A percentile compares a stretch with the other conserved stretches of the same genome.
Evolutionary conservation across 1,139 yeast genomes (phyloP).

Genomic region (Zygosaccharomyces pseudobailii): DNA sequence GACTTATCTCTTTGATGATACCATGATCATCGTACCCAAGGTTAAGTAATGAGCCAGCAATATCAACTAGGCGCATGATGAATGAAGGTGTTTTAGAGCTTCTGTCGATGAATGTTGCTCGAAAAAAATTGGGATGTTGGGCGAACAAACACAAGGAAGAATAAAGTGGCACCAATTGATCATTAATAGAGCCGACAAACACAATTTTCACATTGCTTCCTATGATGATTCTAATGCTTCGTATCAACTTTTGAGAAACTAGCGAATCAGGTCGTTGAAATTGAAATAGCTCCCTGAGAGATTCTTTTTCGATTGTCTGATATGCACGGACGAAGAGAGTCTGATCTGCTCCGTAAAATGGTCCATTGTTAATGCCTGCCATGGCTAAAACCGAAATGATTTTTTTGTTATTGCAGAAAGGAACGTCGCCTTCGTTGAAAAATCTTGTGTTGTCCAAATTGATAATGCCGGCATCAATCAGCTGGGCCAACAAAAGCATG

Average conservation of each 20-base stretch:
- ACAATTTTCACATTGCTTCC: constrained; percentile 70
- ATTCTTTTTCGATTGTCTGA: constrained; percentile 83
- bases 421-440: constrained; percentile 21
- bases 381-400: constrained; percentile 75
- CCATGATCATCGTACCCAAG: constrained; percentile 70
- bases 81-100: constrained; percentile 48
- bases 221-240: constrained; percentile 60
- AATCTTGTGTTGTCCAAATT: constrained; percentile 25
- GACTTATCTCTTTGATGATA: constrained; percentile 74
- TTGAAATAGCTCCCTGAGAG: constrained; percentile 79
- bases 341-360: constrained; percentile 85
- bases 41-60: constrained; percentile 53
- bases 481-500: constrained; percentile 64
- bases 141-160: constrained; percentile 81
- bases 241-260: constrained; percentile 67
- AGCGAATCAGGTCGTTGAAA: constrained; percentile 70
- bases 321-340: constrained; percentile 80
- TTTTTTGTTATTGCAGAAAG: constrained; percentile 38
- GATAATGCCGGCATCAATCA: constrained; percentile 67
- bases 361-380: constrained; percentile 96
- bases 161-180: constrained; percentile 87
- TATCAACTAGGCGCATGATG: constrained; percentile 45
- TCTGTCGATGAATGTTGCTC: constrained; percentile 80
- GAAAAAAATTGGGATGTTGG: constrained; percentile 81
- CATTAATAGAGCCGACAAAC: constrained; percentile 83